Conservation (phyloP, 2,329 filamentous ascomycete species). For the Onygenales sp. region DNA sequence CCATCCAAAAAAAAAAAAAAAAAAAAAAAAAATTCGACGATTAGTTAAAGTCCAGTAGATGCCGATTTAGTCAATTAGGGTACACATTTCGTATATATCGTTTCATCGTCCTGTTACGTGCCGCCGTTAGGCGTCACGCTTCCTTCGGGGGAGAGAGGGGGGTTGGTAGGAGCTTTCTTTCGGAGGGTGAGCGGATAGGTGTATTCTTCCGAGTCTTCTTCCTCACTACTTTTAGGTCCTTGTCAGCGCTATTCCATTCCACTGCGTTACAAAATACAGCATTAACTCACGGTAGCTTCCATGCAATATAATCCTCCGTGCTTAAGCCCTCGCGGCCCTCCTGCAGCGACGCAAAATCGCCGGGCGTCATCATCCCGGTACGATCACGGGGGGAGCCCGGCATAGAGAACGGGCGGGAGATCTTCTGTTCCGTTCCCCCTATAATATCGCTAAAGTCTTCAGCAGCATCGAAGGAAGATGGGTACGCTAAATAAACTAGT, state of each 20-base stretch:
- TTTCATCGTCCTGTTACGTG: background rate
- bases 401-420: conserved; percentile 85
- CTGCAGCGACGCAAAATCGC: conserved; percentile 92
- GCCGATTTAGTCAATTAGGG: background rate
- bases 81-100: background rate
- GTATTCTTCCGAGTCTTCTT: conserved; percentile 80
- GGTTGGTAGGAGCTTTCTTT: conserved; percentile 30
- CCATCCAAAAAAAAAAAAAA: too few relatives aligned
- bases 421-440: conserved; percentile 86
- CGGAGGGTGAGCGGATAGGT: conserved; percentile 60
- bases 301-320: conserved; percentile 96
- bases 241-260: conserved; percentile 21
- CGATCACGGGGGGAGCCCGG: conserved; percentile 86
- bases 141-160: conserved; percentile 23
- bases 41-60: too few relatives aligned
- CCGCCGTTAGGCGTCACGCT: conserved; percentile 1
- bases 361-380: conserved; percentile 96
- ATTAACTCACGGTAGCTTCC: conserved; percentile 76
- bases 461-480: conserved; percentile 65
- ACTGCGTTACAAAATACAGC: conserved; percentile 33
- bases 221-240: conserved; percentile 56
- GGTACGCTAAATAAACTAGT: conserved; percentile 55
- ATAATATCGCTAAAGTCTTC: conserved; percentile 86
- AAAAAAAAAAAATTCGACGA: too few relatives aligned
- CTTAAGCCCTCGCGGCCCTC: conserved; percentile 86